Evolutionary conservation across 768 basidiomycete genomes (phyloP).

Genomic region (Boletus coccyginus): DNA sequence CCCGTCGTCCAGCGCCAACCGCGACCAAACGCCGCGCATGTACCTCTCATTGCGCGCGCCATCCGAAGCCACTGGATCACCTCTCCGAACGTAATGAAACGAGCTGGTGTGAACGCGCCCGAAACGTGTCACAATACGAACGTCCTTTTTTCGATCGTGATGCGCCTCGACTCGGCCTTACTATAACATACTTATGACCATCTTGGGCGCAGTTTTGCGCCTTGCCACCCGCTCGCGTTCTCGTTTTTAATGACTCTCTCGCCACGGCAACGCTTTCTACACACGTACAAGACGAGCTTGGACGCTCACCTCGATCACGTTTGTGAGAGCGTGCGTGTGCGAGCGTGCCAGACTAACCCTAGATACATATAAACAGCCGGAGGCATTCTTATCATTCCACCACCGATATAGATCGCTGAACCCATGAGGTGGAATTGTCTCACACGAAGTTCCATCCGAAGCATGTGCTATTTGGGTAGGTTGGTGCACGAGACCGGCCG

Average conservation of each 20-base stretch:
- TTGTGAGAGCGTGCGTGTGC: background rate
- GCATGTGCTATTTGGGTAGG: background rate
- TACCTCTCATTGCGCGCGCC: conserved; percentile 1
- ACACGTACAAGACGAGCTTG: conserved; percentile 1
- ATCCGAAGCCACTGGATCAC: background rate
- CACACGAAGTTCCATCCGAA: background rate
- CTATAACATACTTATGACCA: background rate
- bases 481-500: background rate
- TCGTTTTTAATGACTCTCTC: background rate
- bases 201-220: background rate
- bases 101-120: background rate
- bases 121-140: background rate
- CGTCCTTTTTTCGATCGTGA: background rate
- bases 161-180: background rate
- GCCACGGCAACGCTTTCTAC: conserved; percentile 11
- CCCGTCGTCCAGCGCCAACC: background rate
- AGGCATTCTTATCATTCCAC: background rate
- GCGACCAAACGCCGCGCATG: conserved; percentile 7
- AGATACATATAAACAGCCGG: conserved; percentile 3
- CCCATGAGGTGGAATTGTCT: background rate
- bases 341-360: background rate
- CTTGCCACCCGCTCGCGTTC: background rate
- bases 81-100: conserved; percentile 15
- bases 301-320: conserved; percentile 2
- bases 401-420: background rate